Evolutionary conservation across 78 protist genomes (phyloP), one percentile per base, ranked within the genome.

Genomic region (Dictyostelium capitatum): DNA sequence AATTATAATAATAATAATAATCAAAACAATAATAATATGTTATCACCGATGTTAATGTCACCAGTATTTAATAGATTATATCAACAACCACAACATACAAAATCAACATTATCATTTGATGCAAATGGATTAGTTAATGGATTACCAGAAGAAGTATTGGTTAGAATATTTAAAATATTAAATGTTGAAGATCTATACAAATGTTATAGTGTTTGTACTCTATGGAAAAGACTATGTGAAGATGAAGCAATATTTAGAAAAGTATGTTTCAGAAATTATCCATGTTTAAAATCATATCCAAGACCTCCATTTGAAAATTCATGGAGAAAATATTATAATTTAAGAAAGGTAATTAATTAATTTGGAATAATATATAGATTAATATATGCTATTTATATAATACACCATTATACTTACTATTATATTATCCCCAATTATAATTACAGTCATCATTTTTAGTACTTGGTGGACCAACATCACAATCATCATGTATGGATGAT

Each of bases 401-500:
- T 53, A 53, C 57, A 53, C 57, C 8, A 8, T 11, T 53, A 53
- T 53, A 53, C 57, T 53, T 12, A 53, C 11, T 11, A 53, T 53
- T 12, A 53, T n/a, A n/a, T n/a, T n/a, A n/a, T n/a, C n/a, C n/a
- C n/a, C n/a, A n/a, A n/a, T n/a, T n/a, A n/a, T n/a, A n/a, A n/a
- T n/a, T 70, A 41, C 47, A 85, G 92, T 51, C 75, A 50, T 87
- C 93, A 70, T 87, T 87, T 77, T 77, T 87, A 51, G 93, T 87
- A 19, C 41, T 87, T 37, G 93, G 93, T 30, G 93, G 93, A 51
- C 93, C 93, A 62, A 70, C 73, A n/a, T 51, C 84, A 64, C 93
- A 87, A 51, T 77, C 84, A 28, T 17, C 85, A 47, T 87, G 93
- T 87, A 87, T 87, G 93, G 93, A 87, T 50, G 93, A 87, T 87